Base-by-base conservation (phyloP, 352 stramenopile species). In the Poterioochromonas sp. region DNA sequence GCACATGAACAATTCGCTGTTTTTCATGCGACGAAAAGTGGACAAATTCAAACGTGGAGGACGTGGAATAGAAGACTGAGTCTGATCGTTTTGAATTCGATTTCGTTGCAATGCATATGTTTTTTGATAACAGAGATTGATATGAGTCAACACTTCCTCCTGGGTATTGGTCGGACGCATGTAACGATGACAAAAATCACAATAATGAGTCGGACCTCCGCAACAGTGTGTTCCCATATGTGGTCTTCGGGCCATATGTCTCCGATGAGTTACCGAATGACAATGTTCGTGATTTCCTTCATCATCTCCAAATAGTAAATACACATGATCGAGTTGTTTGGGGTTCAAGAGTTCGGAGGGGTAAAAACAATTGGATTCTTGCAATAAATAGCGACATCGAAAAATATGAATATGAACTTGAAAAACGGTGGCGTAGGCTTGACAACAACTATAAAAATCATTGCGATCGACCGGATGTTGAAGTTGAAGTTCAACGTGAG, bases 341-440 rank as follows among this genome's bases (percentile, higher is more conserved):
- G 58, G 58, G 58, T 68, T 68, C 58, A 68, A 68, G 58, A 68
- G 58, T 68, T 68, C 58, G 58, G 58, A 68, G 58, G 58, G 58
- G 58, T 68, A 68, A 68, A 68, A 68, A 68, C 58, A 68, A 68
- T 68, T 68, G 58, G 58, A 68, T 68, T 68, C 58, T 68, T 68
- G 58, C 58, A 68, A 68, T 68, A 68, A 68, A 68, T 68, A 68
- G 58, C 58, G 58, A 68, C 58, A 68, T 68, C 58, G 58, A 68
- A 68, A 68, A 68, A 68, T 68, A 68, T 68, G 58, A 68, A 68
- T 68, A 68, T 68, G 58, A 68, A 68, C 58, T 68, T 68, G 58
- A 68, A 68, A 68, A 68, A 68, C 58, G 58, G 58, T 68, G 58
- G 58, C 58, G 58, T 68, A 68, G 58, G 58, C 58, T 68, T 68